These are phyloP conservation scores for Calocybe gambosa DNA, from an alignment of 1,284 basidiomycete genomes.

Conservation along the genomic window DNA sequence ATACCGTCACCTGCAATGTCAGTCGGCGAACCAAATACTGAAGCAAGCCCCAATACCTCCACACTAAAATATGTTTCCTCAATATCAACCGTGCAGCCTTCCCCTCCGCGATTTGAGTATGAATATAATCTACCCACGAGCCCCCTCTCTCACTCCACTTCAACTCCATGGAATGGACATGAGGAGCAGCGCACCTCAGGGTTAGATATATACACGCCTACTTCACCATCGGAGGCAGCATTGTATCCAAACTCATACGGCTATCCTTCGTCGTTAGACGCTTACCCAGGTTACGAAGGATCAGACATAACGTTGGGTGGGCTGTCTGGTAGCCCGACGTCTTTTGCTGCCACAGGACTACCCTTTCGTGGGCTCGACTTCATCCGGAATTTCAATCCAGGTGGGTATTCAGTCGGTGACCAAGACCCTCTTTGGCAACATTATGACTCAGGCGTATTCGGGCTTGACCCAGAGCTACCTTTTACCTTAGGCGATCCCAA, in stretches of 20 bases:
- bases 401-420: slow-evolving; percentile 40
- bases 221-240: slow-evolving; percentile 28
- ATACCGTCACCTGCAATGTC: slow-evolving; percentile 62
- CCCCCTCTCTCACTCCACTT: slow-evolving; percentile 30
- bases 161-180: slow-evolving; percentile 41
- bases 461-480: slow-evolving; percentile 66
- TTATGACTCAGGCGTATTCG: slow-evolving; percentile 67
- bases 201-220: slow-evolving; percentile 38
- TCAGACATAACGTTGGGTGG: slow-evolving; percentile 36
- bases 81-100: slow-evolving; percentile 42
- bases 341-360: slow-evolving; percentile 62
- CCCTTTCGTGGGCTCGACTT: slow-evolving; percentile 77
- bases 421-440: slow-evolving; percentile 68
- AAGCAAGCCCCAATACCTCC: slow-evolving; percentile 39
- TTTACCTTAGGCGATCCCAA: slow-evolving; percentile 47
- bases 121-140: slow-evolving; percentile 49
- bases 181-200: slow-evolving; percentile 27
- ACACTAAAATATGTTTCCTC: slow-evolving; percentile 39
- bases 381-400: slow-evolving; percentile 60
- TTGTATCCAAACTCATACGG: slow-evolving; percentile 34
- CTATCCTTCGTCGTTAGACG: slow-evolving; percentile 42
- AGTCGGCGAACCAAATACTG: slow-evolving; percentile 33
- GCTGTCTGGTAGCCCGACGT: slow-evolving; percentile 48
- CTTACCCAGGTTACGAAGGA: slow-evolving; percentile 40
- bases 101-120: slow-evolving; percentile 46